Conservation (phyloP, 2,329 filamentous ascomycete genomes). For the Purpureocillium lavendulum region DNA sequence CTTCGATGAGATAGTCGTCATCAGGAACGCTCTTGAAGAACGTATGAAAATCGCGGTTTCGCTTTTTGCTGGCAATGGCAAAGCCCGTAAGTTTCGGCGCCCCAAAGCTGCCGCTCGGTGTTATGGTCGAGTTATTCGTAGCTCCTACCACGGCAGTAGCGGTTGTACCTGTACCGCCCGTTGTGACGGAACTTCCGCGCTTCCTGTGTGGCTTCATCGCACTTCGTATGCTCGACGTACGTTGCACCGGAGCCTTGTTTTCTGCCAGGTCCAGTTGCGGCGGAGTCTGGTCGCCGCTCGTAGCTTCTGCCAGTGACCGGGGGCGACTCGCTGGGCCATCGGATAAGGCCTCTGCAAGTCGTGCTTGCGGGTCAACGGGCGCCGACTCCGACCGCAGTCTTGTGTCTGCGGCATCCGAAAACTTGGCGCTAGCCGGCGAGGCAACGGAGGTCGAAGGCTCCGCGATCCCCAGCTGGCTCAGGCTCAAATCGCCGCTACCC, state of each 20-base stretch:
- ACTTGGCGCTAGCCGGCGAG: conserved; percentile 49
- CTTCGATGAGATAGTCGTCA: conserved; percentile 95
- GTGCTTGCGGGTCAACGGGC: conserved; percentile 34
- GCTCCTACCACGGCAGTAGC: conserved; percentile 65
- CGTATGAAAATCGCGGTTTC: conserved; percentile 90
- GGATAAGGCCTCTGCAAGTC: conserved; percentile 15
- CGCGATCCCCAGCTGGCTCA: conserved; percentile 77
- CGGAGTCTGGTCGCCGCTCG: conserved; percentile 52
- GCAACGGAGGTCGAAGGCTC: conserved; percentile 47
- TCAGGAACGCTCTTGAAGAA: conserved; percentile 95
- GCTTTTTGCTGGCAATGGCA: conserved; percentile 89
- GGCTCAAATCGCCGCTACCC: conserved; percentile 78
- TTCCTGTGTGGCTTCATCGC: conserved; percentile 57
- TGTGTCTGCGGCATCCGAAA: conserved; percentile 38
- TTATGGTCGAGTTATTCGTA: conserved; percentile 61
- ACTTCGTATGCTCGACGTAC: conserved; percentile 61
- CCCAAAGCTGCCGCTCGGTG: conserved; percentile 47
- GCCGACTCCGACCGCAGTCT: conserved; percentile 51
- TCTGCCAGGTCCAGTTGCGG: conserved; percentile 56
- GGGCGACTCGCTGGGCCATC: conserved; percentile 32
- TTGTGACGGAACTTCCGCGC: conserved; percentile 72
- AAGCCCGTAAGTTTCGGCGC: conserved; percentile 84
- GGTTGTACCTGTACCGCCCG: conserved; percentile 36
- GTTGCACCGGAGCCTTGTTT: conserved; percentile 50
- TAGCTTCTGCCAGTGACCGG: conserved; percentile 42